phyloP scores from a whole-genome alignment of 805 yeast genomes.

The Metschnikowia sp. region DNA sequence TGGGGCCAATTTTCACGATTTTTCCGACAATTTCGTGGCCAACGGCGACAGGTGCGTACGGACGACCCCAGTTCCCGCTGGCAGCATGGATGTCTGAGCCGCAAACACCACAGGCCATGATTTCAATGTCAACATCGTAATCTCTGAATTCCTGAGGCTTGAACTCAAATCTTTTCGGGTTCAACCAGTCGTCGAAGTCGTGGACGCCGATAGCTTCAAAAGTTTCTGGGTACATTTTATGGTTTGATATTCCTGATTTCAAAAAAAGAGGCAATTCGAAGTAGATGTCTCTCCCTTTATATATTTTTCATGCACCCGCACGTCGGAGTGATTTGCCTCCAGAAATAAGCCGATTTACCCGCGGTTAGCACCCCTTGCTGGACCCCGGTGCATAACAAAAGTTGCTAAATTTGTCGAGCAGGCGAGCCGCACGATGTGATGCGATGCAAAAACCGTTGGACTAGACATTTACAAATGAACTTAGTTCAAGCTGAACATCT shows the following conservation, averaged over 20 bases:
- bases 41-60: slow-evolving; percentile 19
- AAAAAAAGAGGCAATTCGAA: neutral
- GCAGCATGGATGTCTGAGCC: slow-evolving; percentile 56
- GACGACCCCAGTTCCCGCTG: slow-evolving; percentile 49
- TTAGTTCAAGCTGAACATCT: too few relatives aligned
- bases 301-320: too few relatives aligned
- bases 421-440: too few relatives aligned
- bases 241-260: neutral
- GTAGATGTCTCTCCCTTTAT: neutral
- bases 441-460: too few relatives aligned
- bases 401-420: too few relatives aligned
- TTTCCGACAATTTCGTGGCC: slow-evolving; percentile 28
- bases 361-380: too few relatives aligned
- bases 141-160: slow-evolving; percentile 18
- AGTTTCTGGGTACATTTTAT: slow-evolving; percentile 16
- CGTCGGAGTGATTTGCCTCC: too few relatives aligned
- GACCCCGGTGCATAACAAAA: too few relatives aligned
- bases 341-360: too few relatives aligned
- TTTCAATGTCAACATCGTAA: slow-evolving; percentile 17
- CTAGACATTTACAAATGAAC: too few relatives aligned
- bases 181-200: slow-evolving; percentile 19
- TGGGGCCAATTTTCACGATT: slow-evolving; percentile 17
- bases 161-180: slow-evolving; percentile 17
- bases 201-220: slow-evolving; percentile 16
- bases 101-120: slow-evolving; percentile 37